Evolutionary conservation across 2,329 filamentous ascomycete species (phyloP).

Genomic region (Colletotrichum sublineola): DNA sequence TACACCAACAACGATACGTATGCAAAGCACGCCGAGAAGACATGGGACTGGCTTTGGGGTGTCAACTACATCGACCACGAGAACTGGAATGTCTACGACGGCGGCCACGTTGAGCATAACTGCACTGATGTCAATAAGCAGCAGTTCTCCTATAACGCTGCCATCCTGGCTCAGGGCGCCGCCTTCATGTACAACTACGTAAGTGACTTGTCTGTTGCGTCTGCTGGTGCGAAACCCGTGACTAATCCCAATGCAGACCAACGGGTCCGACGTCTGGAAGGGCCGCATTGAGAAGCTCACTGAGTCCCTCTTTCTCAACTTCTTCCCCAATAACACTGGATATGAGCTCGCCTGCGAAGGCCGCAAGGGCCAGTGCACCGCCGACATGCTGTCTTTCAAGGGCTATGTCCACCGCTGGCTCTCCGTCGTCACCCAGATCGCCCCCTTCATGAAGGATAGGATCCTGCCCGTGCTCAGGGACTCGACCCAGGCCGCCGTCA

Average conservation of each 20-base stretch:
- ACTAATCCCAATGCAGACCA: conserved; percentile 55
- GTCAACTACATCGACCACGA: conserved; percentile 71
- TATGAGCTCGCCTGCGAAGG: conserved; percentile 77
- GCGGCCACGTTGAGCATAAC: conserved; percentile 68
- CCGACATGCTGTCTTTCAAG: conserved; percentile 81
- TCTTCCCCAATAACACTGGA: conserved; percentile 71
- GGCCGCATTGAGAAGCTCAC: conserved; percentile 68
- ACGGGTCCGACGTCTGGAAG: conserved; percentile 68
- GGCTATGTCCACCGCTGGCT: conserved; percentile 78
- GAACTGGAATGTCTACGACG: conserved; percentile 74
- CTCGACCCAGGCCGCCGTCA: conserved; percentile 71
- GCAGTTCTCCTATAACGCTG: conserved; percentile 78
- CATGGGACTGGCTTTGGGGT: conserved; percentile 71
- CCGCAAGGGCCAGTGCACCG: conserved; percentile 69
- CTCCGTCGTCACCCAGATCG: conserved; percentile 70
- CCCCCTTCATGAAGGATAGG: conserved; percentile 66
- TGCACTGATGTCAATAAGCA: conserved; percentile 72
- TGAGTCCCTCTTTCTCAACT: conserved; percentile 61
- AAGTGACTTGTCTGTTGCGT: conserved; percentile 44
- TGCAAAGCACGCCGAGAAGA: conserved; percentile 70
- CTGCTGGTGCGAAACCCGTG: not conserved
- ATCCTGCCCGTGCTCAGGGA: conserved; percentile 71
- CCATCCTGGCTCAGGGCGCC: conserved; percentile 71
- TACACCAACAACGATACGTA: conserved; percentile 79
- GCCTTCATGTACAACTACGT: conserved; percentile 78